Evolutionary conservation across 129 eudicot genomes (phyloP).

Genomic region (Chrysanthemum lavandulifolium): DNA sequence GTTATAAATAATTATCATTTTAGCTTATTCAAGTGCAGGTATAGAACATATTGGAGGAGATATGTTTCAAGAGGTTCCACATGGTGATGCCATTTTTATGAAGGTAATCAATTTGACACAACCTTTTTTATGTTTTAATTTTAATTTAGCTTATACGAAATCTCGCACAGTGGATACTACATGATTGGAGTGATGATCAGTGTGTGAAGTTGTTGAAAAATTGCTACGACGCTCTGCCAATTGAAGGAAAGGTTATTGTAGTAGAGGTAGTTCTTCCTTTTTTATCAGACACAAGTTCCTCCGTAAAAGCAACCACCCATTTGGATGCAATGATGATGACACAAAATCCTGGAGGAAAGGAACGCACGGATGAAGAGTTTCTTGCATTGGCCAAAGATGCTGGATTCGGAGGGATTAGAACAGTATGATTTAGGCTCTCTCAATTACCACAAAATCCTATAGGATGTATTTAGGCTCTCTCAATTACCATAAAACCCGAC

Average conservation of each 20-base stretch:
- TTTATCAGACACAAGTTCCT: constrained; percentile 9
- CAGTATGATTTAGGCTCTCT: no score
- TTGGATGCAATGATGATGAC: constrained; percentile 39
- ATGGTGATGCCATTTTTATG: constrained; percentile 53
- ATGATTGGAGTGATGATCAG: constrained; percentile 52
- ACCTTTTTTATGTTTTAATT: neutral
- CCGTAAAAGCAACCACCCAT: neutral
- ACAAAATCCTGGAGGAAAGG: constrained; percentile 16
- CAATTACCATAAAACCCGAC: no score
- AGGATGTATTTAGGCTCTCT: no score
- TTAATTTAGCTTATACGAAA: neutral
- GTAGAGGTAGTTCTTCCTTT: constrained; percentile 38
- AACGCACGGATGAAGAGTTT: constrained; percentile 26
- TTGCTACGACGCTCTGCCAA: constrained; percentile 48
- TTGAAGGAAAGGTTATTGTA: constrained; percentile 42
- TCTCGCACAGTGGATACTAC: constrained; percentile 21
- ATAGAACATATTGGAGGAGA: constrained; percentile 52
- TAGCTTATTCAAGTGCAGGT: constrained; percentile 12
- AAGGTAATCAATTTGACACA: constrained; percentile 33
- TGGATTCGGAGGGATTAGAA: neutral
- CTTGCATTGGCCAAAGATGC: neutral
- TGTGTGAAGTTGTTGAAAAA: constrained; percentile 48
- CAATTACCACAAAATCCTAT: no score
- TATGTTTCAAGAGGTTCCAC: constrained; percentile 55
- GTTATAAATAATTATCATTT: neutral